A percentile compares a stretch with the other conserved stretches of the same genome.
Conservation (phyloP, 768 basidiomycete species). For the Mycena sanguinolenta region DNA sequence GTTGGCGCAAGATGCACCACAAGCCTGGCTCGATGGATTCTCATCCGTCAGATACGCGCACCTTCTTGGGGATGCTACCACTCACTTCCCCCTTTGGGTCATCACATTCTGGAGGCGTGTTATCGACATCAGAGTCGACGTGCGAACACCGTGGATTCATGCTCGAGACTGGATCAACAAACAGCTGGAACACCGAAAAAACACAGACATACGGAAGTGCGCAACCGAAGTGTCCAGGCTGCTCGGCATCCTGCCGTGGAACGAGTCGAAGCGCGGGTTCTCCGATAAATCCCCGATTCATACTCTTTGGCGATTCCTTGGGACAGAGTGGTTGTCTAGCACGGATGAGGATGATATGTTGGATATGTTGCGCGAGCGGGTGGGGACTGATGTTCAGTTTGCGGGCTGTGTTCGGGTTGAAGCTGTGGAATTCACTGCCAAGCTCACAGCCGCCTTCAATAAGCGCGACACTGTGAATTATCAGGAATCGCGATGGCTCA, state of each 20-base stretch:
- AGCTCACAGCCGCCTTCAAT: neutral
- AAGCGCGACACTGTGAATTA: neutral
- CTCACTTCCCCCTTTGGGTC: constrained; percentile 12
- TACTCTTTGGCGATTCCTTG: constrained; percentile 6
- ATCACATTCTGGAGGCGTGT: constrained; percentile 5
- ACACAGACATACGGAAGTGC: neutral
- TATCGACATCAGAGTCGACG: neutral
- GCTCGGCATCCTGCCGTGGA: constrained; percentile 15
- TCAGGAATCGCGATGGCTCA: neutral
- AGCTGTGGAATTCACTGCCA: constrained; percentile 5
- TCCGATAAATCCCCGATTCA: constrained; percentile 5
- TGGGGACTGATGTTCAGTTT: neutral
- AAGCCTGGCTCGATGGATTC: constrained; percentile 24
- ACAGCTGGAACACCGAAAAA: neutral
- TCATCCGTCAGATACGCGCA: constrained; percentile 9
- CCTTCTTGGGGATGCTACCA: neutral
- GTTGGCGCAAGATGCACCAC: neutral
- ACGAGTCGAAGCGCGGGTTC: constrained; percentile 9
- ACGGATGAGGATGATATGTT: constrained; percentile 6
- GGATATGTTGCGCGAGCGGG: neutral
- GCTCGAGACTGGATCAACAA: constrained; percentile 8
- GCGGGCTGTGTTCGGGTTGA: constrained; percentile 7
- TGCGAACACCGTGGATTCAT: neutral
- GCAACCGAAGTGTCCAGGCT: neutral
- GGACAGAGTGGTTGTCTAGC: constrained; percentile 4